Percentiles rank a stretch among this genome's conserved stretches.
phyloP scores from a whole-genome alignment of 352 stramenopile genomes.

The Globisporangium takayamanum region DNA sequence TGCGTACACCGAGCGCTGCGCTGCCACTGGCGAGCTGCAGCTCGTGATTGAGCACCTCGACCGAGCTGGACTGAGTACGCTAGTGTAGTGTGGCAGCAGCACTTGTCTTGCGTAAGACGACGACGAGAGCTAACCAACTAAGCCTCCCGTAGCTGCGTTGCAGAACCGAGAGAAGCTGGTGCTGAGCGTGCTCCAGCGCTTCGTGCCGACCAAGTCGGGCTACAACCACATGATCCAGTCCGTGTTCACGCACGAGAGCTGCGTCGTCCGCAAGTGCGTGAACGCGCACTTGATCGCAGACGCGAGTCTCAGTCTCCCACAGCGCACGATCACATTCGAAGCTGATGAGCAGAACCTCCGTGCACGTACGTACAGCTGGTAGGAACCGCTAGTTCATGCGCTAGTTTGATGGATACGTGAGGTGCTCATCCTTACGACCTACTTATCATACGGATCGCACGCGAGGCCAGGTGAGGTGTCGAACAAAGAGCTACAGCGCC shows the following conservation, averaged over 20 bases:
- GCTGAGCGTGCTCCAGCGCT: constrained; percentile 57
- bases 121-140: not conserved
- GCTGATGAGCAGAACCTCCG: constrained; percentile 32
- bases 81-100: not conserved
- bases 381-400: too few relatives aligned
- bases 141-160: constrained; percentile 12
- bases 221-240: constrained; percentile 67
- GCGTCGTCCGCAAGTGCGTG: constrained; percentile 54
- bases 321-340: constrained; percentile 65
- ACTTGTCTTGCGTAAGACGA: too few relatives aligned
- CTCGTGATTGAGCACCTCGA: constrained; percentile 60
- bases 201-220: constrained; percentile 56
- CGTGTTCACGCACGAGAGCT: constrained; percentile 57
- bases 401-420: not conserved
- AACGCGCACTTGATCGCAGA: constrained; percentile 47
- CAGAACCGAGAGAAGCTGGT: constrained; percentile 43
- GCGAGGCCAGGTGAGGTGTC: constrained; percentile 33
- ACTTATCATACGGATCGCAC: not conserved
- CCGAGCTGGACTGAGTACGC: constrained; percentile 26
- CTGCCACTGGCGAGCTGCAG: constrained; percentile 25
- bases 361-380: constrained; percentile 24
- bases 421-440: not conserved
- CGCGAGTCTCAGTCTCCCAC: constrained; percentile 19
- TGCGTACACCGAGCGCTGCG: constrained; percentile 41
- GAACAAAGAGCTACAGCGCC: constrained; percentile 33